Conservation (phyloP, 75 land plant genomes). For the Pinus tabuliformis region DNA sequence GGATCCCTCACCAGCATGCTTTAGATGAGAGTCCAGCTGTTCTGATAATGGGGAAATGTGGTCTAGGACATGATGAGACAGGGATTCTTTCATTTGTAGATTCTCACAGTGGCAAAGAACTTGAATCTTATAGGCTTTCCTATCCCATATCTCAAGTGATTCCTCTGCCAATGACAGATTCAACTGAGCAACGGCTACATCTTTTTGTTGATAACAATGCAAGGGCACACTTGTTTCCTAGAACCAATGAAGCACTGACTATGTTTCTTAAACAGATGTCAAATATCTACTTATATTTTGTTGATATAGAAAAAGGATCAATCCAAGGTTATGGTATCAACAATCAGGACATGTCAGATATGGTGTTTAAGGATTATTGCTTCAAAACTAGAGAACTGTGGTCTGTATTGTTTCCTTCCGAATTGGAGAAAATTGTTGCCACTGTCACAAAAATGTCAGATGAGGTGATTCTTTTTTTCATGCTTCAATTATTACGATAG, state of each 20-base stretch:
- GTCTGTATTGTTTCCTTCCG: slow-evolving; percentile 86
- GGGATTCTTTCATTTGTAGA: slow-evolving; percentile 82
- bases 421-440: slow-evolving; percentile 72
- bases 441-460: slow-evolving; percentile 66
- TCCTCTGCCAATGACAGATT: slow-evolving; percentile 76
- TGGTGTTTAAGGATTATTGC: slow-evolving; percentile 51
- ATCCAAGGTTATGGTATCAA: slow-evolving; percentile 65
- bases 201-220: slow-evolving; percentile 62
- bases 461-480: slow-evolving; percentile 59
- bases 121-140: slow-evolving; percentile 31
- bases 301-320: slow-evolving; percentile 64
- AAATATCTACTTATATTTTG: slow-evolving; percentile 75
- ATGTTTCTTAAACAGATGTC: slow-evolving; percentile 51
- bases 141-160: slow-evolving; percentile 63
- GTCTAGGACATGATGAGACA: slow-evolving; percentile 25
- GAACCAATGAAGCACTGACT: slow-evolving; percentile 57
- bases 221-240: slow-evolving; percentile 79
- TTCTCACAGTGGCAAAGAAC: slow-evolving; percentile 72
- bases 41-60: slow-evolving; percentile 70
- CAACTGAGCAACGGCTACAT: slow-evolving; percentile 82
- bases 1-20: slow-evolving; percentile 93
- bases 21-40: slow-evolving; percentile 90
- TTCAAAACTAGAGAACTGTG: slow-evolving; percentile 66
- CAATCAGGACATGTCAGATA: slow-evolving; percentile 24
- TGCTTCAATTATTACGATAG: background rate